Conservation (phyloP, 2,329 filamentous ascomycete species). For the Ophiostoma angusticollis region DNA sequence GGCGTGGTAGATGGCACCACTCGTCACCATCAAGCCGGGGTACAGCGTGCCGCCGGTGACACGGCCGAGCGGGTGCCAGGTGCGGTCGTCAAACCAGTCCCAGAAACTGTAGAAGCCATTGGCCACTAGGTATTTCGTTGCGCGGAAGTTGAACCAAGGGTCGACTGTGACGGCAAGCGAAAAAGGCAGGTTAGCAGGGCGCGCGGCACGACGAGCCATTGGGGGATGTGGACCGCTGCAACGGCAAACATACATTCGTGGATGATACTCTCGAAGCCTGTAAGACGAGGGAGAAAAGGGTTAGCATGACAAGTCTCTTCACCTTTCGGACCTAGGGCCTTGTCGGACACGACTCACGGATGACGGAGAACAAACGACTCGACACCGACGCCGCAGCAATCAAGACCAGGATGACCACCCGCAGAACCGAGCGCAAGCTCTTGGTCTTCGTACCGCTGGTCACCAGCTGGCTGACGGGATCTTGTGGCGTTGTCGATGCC, state of each 20-base stretch:
- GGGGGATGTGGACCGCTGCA: background rate
- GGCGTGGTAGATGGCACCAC: conserved; percentile 88
- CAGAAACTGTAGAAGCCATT: conserved; percentile 98
- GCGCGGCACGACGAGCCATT: conserved; percentile 1
- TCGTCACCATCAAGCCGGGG: conserved; percentile 97
- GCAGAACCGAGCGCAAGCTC: conserved; percentile 73
- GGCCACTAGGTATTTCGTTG: conserved; percentile 92
- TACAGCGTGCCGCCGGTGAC: conserved; percentile 98
- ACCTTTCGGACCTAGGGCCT: conserved; percentile 9
- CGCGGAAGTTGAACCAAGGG: conserved; percentile 99
- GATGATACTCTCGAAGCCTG: conserved; percentile 97
- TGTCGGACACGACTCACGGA: conserved; percentile 51
- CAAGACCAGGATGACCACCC: conserved; percentile 77
- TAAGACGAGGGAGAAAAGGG: background rate
- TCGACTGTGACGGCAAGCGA: conserved; percentile 53
- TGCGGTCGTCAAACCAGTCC: conserved; percentile 99
- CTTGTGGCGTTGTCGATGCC: conserved; percentile 23
- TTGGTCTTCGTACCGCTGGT: conserved; percentile 66
- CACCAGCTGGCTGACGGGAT: conserved; percentile 41
- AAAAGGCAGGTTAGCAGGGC: conserved; percentile 16
- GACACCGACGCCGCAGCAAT: conserved; percentile 87
- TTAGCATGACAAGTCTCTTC: no score
- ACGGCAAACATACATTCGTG: conserved; percentile 84
- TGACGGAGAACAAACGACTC: conserved; percentile 94
- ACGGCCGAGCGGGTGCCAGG: conserved; percentile 97